Conservation (phyloP, 2,329 filamentous ascomycete genomes). For the Orbilia quercus region DNA sequence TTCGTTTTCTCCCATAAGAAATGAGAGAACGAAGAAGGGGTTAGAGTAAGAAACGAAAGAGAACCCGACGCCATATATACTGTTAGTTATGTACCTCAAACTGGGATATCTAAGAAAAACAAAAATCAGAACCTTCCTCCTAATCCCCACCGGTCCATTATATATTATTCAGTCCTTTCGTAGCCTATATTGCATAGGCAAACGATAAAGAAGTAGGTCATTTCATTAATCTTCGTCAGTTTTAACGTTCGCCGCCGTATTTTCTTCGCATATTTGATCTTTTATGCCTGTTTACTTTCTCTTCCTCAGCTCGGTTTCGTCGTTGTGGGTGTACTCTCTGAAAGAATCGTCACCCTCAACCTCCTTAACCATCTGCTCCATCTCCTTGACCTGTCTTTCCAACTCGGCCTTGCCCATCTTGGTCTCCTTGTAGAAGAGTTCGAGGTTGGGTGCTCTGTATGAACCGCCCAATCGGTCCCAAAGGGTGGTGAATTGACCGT, state of each 20-base stretch:
- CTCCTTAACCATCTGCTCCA: constrained; percentile 79
- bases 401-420: constrained; percentile 87
- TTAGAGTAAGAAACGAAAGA: constrained; percentile 24
- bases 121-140: constrained; percentile 14
- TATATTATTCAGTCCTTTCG: background rate
- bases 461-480: constrained; percentile 90
- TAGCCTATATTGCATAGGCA: background rate
- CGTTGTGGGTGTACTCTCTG: constrained; percentile 57
- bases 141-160: constrained; percentile 18
- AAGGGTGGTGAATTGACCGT: constrained; percentile 91
- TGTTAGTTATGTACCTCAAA: constrained; percentile 17
- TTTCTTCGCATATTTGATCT: background rate
- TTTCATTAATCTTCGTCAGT: constrained; percentile 28
- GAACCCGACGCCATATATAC: constrained; percentile 37
- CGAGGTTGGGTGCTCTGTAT: constrained; percentile 85
- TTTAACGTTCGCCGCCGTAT: background rate
- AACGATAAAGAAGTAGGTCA: background rate
- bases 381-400: constrained; percentile 79
- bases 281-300: constrained; percentile 15
- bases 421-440: constrained; percentile 83
- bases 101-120: no score
- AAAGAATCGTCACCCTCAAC: constrained; percentile 68
- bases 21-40: background rate
- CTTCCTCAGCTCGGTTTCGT: constrained; percentile 27
- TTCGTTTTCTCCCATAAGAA: no score